These are phyloP conservation scores for Diaporthe batatas DNA, from an alignment of 2,329 filamentous ascomycete species.

Conservation along the genomic window DNA sequence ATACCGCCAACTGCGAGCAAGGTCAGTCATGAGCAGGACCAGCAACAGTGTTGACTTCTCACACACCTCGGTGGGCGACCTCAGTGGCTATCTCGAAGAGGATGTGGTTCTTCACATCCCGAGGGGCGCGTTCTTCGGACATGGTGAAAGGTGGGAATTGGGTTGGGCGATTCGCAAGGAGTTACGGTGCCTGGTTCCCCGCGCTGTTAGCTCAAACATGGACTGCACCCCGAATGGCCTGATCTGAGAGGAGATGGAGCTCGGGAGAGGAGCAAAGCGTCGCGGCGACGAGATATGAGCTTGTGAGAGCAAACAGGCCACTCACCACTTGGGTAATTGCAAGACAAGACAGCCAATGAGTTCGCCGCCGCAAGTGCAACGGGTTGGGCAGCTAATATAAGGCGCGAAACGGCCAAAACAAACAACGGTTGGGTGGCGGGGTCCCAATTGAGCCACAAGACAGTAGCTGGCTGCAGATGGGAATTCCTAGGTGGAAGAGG, in stretches of 20 bases:
- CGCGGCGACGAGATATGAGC: not conserved
- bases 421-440: not conserved
- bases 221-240: not conserved
- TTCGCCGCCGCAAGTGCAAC: slow-evolving; percentile 1
- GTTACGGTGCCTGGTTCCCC: slow-evolving; percentile 11
- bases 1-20: slow-evolving; percentile 85
- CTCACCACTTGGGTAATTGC: slow-evolving; percentile 6
- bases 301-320: not conserved
- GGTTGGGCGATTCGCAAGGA: slow-evolving; percentile 21
- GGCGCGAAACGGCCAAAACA: not conserved
- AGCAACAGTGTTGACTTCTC: not conserved
- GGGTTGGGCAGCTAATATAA: slow-evolving; percentile 5
- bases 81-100: slow-evolving; percentile 98
- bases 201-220: not conserved
- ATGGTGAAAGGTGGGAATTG: slow-evolving; percentile 49
- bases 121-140: slow-evolving; percentile 61
- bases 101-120: slow-evolving; percentile 93
- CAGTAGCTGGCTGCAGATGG: slow-evolving; percentile 6
- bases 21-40: slow-evolving; percentile 45
- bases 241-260: not conserved
- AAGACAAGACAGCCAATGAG: not conserved
- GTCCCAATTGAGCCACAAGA: slow-evolving; percentile 14
- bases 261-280: not conserved
- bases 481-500: not conserved
- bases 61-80: slow-evolving; percentile 91